Percentiles rank a stretch among this genome's conserved stretches.
Evolutionary conservation across 2,329 filamentous ascomycete species (phyloP).

Genomic region (Exophiala alcalophila): DNA sequence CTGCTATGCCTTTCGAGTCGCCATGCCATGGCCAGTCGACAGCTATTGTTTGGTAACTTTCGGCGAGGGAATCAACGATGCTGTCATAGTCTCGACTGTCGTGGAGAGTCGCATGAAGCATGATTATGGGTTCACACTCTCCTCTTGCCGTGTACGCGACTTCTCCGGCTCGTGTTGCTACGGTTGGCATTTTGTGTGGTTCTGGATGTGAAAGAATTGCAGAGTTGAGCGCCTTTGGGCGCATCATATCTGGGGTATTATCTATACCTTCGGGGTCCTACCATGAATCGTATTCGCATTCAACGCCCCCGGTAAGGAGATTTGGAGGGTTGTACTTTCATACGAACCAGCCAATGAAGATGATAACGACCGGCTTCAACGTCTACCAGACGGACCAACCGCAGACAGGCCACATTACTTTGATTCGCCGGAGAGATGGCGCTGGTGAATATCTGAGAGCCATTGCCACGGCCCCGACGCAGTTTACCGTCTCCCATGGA

Average conservation of each 20-base stretch:
- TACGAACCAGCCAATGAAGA: constrained; percentile 10
- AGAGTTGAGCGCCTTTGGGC: background rate
- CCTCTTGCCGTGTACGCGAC: constrained; percentile 1
- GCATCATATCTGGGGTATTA: background rate
- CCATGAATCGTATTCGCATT: background rate
- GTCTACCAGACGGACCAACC: too few species aligned
- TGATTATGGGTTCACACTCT: constrained; percentile 4
- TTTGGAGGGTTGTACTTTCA: constrained; percentile 1
- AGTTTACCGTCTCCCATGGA: too few species aligned
- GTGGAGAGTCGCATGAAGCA: constrained; percentile 8
- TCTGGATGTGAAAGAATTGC: background rate
- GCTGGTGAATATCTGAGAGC: too few species aligned
- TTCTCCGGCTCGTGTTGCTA: constrained; percentile 6
- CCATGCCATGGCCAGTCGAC: constrained; percentile 10
- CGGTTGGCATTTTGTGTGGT: background rate
- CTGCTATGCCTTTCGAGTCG: constrained; percentile 2
- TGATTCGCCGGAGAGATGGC: too few species aligned
- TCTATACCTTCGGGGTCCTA: background rate
- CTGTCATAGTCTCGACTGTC: constrained; percentile 8
- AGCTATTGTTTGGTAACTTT: constrained; percentile 4
- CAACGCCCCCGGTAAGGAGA: too few species aligned
- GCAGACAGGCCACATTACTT: too few species aligned
- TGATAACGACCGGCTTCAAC: too few species aligned
- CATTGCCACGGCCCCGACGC: too few species aligned
- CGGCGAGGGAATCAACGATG: constrained; percentile 2